A percentile compares a stretch with the other conserved stretches of the same genome.
Evolutionary conservation across 1,284 basidiomycete genomes (phyloP).

Genomic region (Trichosporon coremiiforme): DNA sequence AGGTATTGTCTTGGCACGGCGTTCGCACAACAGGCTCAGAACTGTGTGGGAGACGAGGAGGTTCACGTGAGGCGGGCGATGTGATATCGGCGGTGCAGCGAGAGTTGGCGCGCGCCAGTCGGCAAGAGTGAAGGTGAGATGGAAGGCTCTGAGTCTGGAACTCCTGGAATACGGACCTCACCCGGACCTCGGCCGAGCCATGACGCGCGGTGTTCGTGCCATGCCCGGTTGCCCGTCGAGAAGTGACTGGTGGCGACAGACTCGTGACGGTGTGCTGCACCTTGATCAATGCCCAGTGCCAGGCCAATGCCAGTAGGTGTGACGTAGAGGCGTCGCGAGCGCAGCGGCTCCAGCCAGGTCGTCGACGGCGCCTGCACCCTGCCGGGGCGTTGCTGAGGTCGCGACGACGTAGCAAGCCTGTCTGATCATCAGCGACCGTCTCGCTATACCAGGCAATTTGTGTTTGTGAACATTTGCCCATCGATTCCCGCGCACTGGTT

Average conservation of each 20-base stretch:
- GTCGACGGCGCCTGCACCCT: too few species aligned
- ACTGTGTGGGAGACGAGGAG: too few species aligned
- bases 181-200: too few species aligned
- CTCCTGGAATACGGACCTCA: background rate
- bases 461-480: background rate
- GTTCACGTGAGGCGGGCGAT: background rate
- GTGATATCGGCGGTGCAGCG: too few species aligned
- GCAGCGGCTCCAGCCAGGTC: too few species aligned
- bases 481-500: too few species aligned
- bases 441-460: background rate
- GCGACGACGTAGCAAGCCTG: too few species aligned
- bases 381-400: too few species aligned
- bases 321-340: background rate
- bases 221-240: background rate
- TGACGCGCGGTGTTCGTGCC: too few species aligned
- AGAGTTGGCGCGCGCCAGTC: too few species aligned
- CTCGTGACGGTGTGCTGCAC: background rate
- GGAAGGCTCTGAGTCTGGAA: background rate
- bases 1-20: background rate
- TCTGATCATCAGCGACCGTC: background rate
- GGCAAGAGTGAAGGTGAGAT: background rate
- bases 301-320: background rate
- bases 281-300: slow-evolving; percentile 9
- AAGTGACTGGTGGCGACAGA: background rate
- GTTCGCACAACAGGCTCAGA: too few species aligned